Evolutionary conservation across 202 grass and related monocot species (phyloP).

Genomic region (Panicum virgatum): DNA sequence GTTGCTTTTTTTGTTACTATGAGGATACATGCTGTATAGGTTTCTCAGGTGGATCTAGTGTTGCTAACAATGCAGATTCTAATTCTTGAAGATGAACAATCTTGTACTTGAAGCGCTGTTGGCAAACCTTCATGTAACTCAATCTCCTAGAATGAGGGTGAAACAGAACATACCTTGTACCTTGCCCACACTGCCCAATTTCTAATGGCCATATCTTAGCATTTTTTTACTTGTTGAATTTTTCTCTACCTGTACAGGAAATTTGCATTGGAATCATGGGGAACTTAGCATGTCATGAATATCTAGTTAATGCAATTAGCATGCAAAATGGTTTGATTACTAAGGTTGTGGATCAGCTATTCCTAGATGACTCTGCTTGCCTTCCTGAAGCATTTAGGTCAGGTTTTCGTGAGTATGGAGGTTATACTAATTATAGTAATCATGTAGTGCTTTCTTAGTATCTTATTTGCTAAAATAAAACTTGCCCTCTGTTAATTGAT

Average conservation of each 20-base stretch:
- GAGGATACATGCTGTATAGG: neutral
- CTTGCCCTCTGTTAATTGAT: neutral
- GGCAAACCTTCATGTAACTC: slow-evolving; percentile 58
- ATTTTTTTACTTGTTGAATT: too few species aligned
- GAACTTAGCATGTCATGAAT: too few species aligned
- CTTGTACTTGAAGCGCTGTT: slow-evolving; percentile 87
- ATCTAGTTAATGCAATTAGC: too few species aligned
- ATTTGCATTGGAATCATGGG: too few species aligned
- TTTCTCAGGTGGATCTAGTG: slow-evolving; percentile 28
- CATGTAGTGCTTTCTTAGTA: slow-evolving; percentile 10
- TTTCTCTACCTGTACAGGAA: too few species aligned
- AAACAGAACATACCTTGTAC: slow-evolving; percentile 16
- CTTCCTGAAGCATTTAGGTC: slow-evolving; percentile 93
- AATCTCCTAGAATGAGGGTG: slow-evolving; percentile 77
- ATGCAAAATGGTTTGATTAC: too few species aligned
- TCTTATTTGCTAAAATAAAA: slow-evolving; percentile 31
- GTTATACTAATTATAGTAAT: neutral
- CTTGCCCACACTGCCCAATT: neutral
- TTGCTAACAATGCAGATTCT: slow-evolving; percentile 36
- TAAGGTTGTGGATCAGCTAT: too few species aligned
- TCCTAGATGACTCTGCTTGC: slow-evolving; percentile 71
- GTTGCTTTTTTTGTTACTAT: neutral
- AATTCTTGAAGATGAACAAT: slow-evolving; percentile 71
- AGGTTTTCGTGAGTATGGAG: neutral
- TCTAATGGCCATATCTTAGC: slow-evolving; percentile 30